Conservation (phyloP, 805 yeast species). For the Torulaspora indica region DNA sequence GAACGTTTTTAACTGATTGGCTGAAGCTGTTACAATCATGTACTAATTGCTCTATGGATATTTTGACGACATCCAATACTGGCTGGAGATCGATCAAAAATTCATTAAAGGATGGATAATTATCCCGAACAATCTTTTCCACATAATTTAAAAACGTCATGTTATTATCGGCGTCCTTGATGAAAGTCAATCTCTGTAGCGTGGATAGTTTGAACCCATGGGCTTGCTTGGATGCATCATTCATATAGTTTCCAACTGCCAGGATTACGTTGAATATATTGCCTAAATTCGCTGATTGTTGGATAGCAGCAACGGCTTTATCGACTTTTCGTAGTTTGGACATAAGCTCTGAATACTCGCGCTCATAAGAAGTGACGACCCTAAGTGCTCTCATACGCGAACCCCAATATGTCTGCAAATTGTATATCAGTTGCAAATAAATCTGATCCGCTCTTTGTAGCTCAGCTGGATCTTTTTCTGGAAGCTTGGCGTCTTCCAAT, state of each 20-base stretch:
- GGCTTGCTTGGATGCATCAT: conserved; percentile 87
- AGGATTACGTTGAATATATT: conserved; percentile 77
- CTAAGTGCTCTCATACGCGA: conserved; percentile 81
- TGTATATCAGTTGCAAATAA: conserved; percentile 75
- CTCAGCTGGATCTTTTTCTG: conserved; percentile 69
- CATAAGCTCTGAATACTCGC: conserved; percentile 70
- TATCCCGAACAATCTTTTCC: conserved; percentile 77
- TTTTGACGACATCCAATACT: conserved; percentile 56
- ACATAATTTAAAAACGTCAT: conserved; percentile 90
- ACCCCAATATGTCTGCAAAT: conserved; percentile 85
- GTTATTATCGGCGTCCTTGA: conserved; percentile 83
- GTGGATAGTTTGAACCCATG: conserved; percentile 87
- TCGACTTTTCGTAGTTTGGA: conserved; percentile 66
- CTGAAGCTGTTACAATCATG: conserved; percentile 64
- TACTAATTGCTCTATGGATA: conserved; percentile 77
- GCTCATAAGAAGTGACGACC: conserved; percentile 64
- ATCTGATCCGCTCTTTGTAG: conserved; percentile 84
- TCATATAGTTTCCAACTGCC: conserved; percentile 95
- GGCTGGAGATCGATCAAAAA: conserved; percentile 70
- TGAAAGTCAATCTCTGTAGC: conserved; percentile 81
- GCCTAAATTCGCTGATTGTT: conserved; percentile 61
- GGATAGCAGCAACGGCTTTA: conserved; percentile 62
- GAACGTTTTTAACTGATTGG: conserved; percentile 61
- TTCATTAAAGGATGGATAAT: conserved; percentile 70
- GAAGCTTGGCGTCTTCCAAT: conserved; percentile 40